These are phyloP conservation scores for Calocybe gambosa DNA, from an alignment of 1,284 basidiomycete genomes.

Conservation along the genomic window DNA sequence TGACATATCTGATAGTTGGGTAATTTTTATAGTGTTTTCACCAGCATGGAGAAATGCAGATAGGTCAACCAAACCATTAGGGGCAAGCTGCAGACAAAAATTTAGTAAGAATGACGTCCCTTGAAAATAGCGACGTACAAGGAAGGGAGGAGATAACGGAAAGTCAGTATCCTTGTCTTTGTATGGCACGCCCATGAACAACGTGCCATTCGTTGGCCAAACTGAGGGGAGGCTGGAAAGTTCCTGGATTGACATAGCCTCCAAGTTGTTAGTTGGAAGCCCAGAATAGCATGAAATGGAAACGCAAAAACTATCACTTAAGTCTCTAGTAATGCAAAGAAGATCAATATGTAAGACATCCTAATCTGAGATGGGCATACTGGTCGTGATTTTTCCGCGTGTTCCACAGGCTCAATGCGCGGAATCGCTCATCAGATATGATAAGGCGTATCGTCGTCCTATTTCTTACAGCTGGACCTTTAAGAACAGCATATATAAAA, in stretches of 20 bases:
- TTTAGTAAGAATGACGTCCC: not conserved
- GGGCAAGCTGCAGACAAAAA: slow-evolving; percentile 24
- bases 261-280: slow-evolving; percentile 10
- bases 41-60: slow-evolving; percentile 30
- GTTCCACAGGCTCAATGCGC: slow-evolving; percentile 21
- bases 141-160: slow-evolving; percentile 31
- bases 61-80: slow-evolving; percentile 37
- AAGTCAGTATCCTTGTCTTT: slow-evolving; percentile 16
- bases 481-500: slow-evolving; percentile 18
- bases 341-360: not conserved
- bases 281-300: slow-evolving; percentile 30
- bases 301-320: slow-evolving; percentile 24
- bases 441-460: slow-evolving; percentile 21
- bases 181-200: slow-evolving; percentile 24
- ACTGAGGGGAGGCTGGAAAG: slow-evolving; percentile 18
- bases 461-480: slow-evolving; percentile 16
- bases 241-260: slow-evolving; percentile 16
- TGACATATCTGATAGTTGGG: slow-evolving; percentile 28
- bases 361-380: slow-evolving; percentile 12
- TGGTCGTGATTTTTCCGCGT: slow-evolving; percentile 14
- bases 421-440: slow-evolving; percentile 20
- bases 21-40: slow-evolving; percentile 29
- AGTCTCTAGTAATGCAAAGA: slow-evolving; percentile 17
- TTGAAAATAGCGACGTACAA: slow-evolving; percentile 20
- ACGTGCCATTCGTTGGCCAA: slow-evolving; percentile 27